phyloP scores from a whole-genome alignment of 768 basidiomycete genomes.

The Trametes maxima region DNA sequence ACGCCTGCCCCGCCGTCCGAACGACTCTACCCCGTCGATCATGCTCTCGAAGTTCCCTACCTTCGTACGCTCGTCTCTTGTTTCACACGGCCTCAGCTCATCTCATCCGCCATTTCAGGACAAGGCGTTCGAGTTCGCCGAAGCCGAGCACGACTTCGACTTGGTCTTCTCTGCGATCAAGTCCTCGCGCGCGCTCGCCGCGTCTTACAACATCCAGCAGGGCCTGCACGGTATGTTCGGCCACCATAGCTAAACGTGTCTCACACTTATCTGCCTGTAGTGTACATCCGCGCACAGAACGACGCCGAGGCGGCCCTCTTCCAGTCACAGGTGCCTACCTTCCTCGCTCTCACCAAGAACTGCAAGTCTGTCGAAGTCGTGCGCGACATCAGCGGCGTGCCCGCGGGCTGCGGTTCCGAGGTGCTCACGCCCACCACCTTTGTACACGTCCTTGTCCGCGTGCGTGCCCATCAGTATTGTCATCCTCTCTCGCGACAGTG shows the following conservation, averaged over 20 bases:
- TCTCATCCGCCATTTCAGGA: constrained; percentile 46
- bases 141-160: constrained; percentile 86
- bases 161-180: constrained; percentile 79
- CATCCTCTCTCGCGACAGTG: no score
- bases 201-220: constrained; percentile 84
- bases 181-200: constrained; percentile 81
- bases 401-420: constrained; percentile 84
- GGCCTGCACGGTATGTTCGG: constrained; percentile 72
- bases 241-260: not conserved
- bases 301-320: constrained; percentile 68
- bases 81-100: not conserved
- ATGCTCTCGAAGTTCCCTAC: constrained; percentile 88
- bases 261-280: constrained; percentile 40
- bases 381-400: constrained; percentile 64
- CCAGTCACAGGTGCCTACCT: constrained; percentile 70
- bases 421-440: constrained; percentile 75
- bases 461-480: constrained; percentile 38
- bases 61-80: constrained; percentile 51
- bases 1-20: constrained; percentile 82
- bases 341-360: constrained; percentile 85
- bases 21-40: constrained; percentile 82
- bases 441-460: constrained; percentile 84
- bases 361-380: constrained; percentile 77
- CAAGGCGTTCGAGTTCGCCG: constrained; percentile 56
- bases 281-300: constrained; percentile 74